These are phyloP conservation scores for Raffaelea albimanens DNA, from an alignment of 2,329 filamentous ascomycete genomes.

Conservation along the genomic window DNA sequence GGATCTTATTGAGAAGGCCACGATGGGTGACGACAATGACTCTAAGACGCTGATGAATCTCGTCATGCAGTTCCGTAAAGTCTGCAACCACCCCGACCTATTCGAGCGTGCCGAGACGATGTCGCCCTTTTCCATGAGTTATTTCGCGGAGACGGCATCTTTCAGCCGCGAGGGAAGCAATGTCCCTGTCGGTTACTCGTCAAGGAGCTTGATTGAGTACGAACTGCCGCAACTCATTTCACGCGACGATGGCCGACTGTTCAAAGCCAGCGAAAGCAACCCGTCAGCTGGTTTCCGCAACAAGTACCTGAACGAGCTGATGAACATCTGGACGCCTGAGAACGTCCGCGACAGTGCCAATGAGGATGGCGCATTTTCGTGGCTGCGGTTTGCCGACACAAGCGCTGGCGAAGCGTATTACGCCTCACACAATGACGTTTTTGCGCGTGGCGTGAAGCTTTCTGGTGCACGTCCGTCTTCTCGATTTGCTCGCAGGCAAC, in stretches of 20 bases:
- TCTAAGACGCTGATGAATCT: conserved; percentile 97
- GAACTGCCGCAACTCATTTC: conserved; percentile 73
- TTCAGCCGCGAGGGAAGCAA: conserved; percentile 82
- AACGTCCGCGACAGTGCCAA: conserved; percentile 58
- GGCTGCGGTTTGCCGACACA: conserved; percentile 75
- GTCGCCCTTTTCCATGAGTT: conserved; percentile 73
- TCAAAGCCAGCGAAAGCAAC: conserved; percentile 66
- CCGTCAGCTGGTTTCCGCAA: conserved; percentile 66
- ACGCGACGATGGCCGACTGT: conserved; percentile 66
- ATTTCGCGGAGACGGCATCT: conserved; percentile 90
- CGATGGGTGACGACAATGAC: conserved; percentile 86
- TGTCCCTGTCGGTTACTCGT: conserved; percentile 77
- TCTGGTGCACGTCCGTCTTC: conserved; percentile 18
- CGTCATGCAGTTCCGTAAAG: conserved; percentile 99
- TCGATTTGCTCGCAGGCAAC: conserved; percentile 55
- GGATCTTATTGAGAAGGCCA: conserved; percentile 96
- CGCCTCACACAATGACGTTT: conserved; percentile 59
- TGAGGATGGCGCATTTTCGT: conserved; percentile 66
- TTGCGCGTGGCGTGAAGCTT: conserved; percentile 53
- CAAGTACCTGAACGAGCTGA: conserved; percentile 67
- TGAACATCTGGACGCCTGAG: conserved; percentile 85
- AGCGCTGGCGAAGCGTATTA: conserved; percentile 65
- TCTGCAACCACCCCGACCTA: conserved; percentile 95
- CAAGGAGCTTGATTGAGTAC: conserved; percentile 78
- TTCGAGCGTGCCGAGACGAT: conserved; percentile 91